These are phyloP conservation scores for Mortierella sp. DNA, from an alignment of 371 early-diverging fungal genomes.

Conservation along the genomic window DNA sequence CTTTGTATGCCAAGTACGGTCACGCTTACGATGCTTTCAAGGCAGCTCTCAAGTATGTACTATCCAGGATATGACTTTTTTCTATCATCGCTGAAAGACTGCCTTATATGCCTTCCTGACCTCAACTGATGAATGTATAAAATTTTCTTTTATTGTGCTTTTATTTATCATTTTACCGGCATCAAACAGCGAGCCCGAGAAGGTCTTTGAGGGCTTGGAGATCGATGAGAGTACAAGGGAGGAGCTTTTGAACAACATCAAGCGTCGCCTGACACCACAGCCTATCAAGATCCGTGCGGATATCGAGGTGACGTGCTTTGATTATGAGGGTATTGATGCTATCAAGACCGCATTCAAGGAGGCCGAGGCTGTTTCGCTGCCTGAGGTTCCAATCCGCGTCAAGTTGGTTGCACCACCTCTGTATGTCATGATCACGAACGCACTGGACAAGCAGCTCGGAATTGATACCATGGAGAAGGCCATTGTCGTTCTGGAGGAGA, in stretches of 20 bases:
- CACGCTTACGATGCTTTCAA: constrained; percentile 99
- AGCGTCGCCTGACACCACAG: constrained; percentile 94
- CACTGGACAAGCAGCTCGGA: constrained; percentile 89
- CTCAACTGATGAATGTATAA: too few relatives aligned
- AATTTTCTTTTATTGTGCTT: too few relatives aligned
- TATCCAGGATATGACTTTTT: background rate
- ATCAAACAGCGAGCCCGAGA: constrained; percentile 81
- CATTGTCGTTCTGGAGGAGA: constrained; percentile 84
- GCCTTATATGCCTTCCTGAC: too few relatives aligned
- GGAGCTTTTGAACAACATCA: constrained; percentile 89
- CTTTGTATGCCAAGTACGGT: constrained; percentile 97
- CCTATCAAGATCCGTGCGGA: constrained; percentile 98
- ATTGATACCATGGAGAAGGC: constrained; percentile 92
- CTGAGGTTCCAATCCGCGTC: constrained; percentile 80
- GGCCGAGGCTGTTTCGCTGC: constrained; percentile 89
- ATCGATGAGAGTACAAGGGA: constrained; percentile 72
- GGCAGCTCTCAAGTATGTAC: constrained; percentile 85
- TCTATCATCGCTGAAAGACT: too few relatives aligned
- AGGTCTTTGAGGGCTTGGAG: constrained; percentile 86
- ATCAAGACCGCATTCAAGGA: constrained; percentile 94
- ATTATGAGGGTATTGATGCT: constrained; percentile 97
- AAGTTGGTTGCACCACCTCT: constrained; percentile 94
- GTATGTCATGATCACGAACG: constrained; percentile 93
- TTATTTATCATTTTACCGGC: too few relatives aligned
- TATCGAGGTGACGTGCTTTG: constrained; percentile 97